Evolutionary conservation across 2,329 filamentous ascomycete genomes (phyloP).

Genomic region (Lachnellula arida): DNA sequence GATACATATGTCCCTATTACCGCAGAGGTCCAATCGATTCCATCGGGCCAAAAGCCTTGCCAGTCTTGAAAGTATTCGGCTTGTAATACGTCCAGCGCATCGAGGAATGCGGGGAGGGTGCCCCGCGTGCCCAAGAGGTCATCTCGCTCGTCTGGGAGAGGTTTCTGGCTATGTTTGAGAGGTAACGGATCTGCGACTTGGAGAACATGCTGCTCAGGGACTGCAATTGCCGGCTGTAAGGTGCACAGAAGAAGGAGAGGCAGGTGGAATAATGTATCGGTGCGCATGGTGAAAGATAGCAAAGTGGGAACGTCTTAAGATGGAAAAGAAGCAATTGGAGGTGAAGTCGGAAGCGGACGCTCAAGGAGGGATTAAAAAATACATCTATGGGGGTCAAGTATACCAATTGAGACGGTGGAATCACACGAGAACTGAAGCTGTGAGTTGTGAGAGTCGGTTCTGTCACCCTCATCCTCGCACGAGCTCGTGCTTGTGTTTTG

Average conservation of each 20-base stretch:
- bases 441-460: neutral
- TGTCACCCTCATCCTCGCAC: neutral
- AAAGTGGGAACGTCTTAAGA: conserved; percentile 1
- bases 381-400: conserved; percentile 19
- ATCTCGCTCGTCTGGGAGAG: conserved; percentile 10
- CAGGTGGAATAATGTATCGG: conserved; percentile 4
- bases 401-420: neutral
- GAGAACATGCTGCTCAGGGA: neutral
- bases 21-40: conserved; percentile 92
- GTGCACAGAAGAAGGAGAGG: conserved; percentile 10
- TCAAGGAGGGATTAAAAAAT: conserved; percentile 14
- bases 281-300: conserved; percentile 13
- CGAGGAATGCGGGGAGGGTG: conserved; percentile 34
- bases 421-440: neutral
- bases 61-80: conserved; percentile 70
- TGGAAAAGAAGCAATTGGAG: conserved; percentile 7
- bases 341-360: conserved; percentile 2
- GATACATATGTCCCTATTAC: conserved; percentile 78
- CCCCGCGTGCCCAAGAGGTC: neutral
- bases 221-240: conserved; percentile 3
- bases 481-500: too few species aligned
- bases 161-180: conserved; percentile 5
- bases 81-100: conserved; percentile 72
- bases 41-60: conserved; percentile 75
- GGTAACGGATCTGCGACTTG: conserved; percentile 1